These are phyloP conservation scores for Waltergamsia citrina DNA, from an alignment of 2,329 filamentous ascomycete genomes.

Conservation along the genomic window DNA sequence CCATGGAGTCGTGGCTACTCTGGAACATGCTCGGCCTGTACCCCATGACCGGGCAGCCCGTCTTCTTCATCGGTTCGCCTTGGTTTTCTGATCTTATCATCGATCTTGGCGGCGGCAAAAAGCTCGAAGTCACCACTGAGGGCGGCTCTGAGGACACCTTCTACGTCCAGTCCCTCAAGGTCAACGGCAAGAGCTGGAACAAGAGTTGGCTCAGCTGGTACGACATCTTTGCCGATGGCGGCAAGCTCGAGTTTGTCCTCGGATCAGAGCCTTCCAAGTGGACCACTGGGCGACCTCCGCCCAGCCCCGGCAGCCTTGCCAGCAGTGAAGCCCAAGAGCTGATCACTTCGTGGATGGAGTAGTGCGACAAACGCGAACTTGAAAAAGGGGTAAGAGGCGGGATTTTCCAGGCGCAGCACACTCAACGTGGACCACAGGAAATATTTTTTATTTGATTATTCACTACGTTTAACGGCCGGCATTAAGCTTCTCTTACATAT, in stretches of 20 bases:
- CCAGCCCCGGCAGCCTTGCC: slow-evolving; percentile 40
- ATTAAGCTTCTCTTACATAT: too few relatives aligned
- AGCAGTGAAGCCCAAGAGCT: slow-evolving; percentile 6
- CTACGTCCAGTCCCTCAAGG: slow-evolving; percentile 56
- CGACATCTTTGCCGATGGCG: slow-evolving; percentile 55
- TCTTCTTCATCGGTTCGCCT: slow-evolving; percentile 54
- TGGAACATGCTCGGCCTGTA: slow-evolving; percentile 64
- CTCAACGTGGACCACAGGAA: too few relatives aligned
- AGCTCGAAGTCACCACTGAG: slow-evolving; percentile 41
- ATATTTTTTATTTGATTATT: too few relatives aligned
- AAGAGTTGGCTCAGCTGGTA: slow-evolving; percentile 58
- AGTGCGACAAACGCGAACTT: too few relatives aligned
- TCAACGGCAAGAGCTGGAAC: slow-evolving; percentile 55
- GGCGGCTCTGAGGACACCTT: slow-evolving; percentile 38
- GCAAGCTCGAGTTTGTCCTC: slow-evolving; percentile 55
- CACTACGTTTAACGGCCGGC: too few relatives aligned
- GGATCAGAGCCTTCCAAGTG: slow-evolving; percentile 42
- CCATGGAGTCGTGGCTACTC: slow-evolving; percentile 62
- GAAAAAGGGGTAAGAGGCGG: too few relatives aligned
- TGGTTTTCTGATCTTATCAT: slow-evolving; percentile 54
- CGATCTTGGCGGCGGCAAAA: slow-evolving; percentile 43
- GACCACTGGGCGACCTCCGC: slow-evolving; percentile 50
- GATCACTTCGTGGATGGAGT: slow-evolving; percentile 6
- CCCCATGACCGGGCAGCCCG: slow-evolving; percentile 58
- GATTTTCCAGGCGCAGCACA: too few relatives aligned